Percentiles rank a stretch among this genome's conserved stretches.
These are phyloP conservation scores for Ormosia emarginata DNA, from an alignment of 306 rosid genomes.

Conservation along the genomic window DNA sequence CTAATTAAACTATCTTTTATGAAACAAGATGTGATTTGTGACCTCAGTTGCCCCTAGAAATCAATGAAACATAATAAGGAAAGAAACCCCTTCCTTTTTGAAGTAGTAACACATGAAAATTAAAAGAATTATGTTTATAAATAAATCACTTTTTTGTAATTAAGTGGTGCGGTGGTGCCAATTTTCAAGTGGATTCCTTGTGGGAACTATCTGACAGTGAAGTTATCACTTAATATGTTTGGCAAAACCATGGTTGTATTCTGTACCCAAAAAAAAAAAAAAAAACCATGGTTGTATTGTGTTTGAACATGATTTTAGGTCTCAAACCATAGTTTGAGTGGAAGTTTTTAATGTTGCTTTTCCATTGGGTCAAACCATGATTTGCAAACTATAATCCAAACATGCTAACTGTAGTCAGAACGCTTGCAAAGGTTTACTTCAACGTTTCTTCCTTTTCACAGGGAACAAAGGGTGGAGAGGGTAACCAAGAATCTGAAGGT, in stretches of 20 bases:
- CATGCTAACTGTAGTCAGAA: not conserved
- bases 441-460: constrained; percentile 6
- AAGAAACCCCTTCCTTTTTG: not conserved
- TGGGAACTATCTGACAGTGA: not conserved
- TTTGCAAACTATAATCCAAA: not conserved
- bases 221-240: not conserved
- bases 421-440: not conserved
- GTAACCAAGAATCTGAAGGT: constrained; percentile 90
- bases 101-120: not conserved
- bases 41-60: not conserved
- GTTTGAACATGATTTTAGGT: not conserved
- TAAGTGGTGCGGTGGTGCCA: not conserved
- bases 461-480: constrained; percentile 93
- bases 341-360: not conserved
- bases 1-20: not conserved
- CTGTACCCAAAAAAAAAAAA: too few species aligned
- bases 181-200: not conserved
- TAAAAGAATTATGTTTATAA: not conserved
- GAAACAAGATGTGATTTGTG: not conserved
- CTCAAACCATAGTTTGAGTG: not conserved
- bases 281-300: too few species aligned
- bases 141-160: not conserved
- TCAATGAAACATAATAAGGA: not conserved
- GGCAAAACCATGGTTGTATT: too few species aligned
- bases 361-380: not conserved